Conservation (phyloP, 1,284 basidiomycete species). For the Boletus albobrunnescens region DNA sequence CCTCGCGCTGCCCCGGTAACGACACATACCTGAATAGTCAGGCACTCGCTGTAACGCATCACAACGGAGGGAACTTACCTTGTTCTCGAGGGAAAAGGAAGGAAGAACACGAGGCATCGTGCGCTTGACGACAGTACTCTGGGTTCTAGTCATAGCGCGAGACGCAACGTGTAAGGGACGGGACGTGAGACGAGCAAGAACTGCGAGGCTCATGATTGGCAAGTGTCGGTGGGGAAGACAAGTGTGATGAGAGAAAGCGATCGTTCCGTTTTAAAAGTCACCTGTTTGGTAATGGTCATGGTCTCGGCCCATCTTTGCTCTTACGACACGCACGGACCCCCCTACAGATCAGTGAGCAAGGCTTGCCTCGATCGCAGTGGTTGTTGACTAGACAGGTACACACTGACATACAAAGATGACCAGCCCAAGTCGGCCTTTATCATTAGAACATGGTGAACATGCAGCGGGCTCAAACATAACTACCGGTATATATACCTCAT, state of each 20-base stretch:
- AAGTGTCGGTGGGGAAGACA: conserved; percentile 12
- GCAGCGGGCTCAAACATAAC: conserved; percentile 23
- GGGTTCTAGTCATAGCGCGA: conserved; percentile 21
- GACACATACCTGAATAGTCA: conserved; percentile 67
- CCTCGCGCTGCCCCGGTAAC: conserved; percentile 95
- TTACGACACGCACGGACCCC: conserved; percentile 7
- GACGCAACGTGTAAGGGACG: conserved; percentile 15
- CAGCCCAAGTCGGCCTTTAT: conserved; percentile 16
- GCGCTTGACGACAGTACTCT: conserved; percentile 22
- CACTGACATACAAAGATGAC: not conserved
- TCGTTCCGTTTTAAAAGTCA: conserved; percentile 20
- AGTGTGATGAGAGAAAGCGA: conserved; percentile 14
- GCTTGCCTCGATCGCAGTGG: no score
- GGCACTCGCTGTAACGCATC: not conserved
- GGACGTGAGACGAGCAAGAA: conserved; percentile 26
- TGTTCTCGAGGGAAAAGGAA: conserved; percentile 65
- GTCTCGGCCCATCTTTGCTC: conserved; percentile 7
- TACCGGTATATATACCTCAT: conserved; percentile 25
- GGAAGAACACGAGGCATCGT: conserved; percentile 42
- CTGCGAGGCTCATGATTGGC: conserved; percentile 25
- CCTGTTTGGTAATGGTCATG: conserved; percentile 4
- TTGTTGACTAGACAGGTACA: not conserved
- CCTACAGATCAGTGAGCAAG: no score
- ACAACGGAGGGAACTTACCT: conserved; percentile 39
- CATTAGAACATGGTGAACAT: conserved; percentile 30